Base-by-base conservation (phyloP, 2,329 filamentous ascomycete species). In the Chrysoporthe cubensis region DNA sequence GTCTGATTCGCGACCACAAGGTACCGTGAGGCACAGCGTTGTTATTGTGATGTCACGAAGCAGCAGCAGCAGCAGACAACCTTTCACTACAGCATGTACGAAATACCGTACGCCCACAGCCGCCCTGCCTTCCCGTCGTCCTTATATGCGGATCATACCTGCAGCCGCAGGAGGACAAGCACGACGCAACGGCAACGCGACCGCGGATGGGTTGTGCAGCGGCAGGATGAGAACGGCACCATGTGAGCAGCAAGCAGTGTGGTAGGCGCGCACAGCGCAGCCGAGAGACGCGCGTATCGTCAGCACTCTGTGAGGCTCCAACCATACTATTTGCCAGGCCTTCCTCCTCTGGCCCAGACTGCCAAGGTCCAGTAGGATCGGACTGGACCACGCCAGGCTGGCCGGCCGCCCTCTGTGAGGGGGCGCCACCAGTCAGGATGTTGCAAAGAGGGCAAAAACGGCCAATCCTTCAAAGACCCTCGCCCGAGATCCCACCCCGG, bases 151-250 rank as follows among this genome's bases (percentile, higher is more conserved):
- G 65, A 69, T 67, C 67, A 69, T 69, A 69, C 68, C 43, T 69
- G 68, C 68, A 67, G 66, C 65, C 68, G 68, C 68, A 67, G 65
- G 65, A 69, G 66, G 68, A 66, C 68, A 69, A 67, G 68, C 65
- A 69, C 65, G 64, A 65, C 61, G 64, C 65, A 48, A n/a, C 59
- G 59, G 57, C 37, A 32, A 48, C 26, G 59, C 59, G 44, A 48
- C 59, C n/a, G 4, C 37, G 40, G 57, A 26, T 13, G 34, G 62
- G 52, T 59, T 56, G 65, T 67, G 65, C 57, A 65, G 66, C 62
- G 37, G 65, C 43, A 64, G 54, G 59, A 60, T 59, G 21, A 44
- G 34, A 21, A 37, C 26, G 37, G 16, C 32, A 21, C 2, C 8
- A 42, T 9, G 26, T 37, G 34, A 50, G 34, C 5, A 43, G 13